Conservation (phyloP, 257 asterid genomes). For the Primulina huaijiensis region DNA sequence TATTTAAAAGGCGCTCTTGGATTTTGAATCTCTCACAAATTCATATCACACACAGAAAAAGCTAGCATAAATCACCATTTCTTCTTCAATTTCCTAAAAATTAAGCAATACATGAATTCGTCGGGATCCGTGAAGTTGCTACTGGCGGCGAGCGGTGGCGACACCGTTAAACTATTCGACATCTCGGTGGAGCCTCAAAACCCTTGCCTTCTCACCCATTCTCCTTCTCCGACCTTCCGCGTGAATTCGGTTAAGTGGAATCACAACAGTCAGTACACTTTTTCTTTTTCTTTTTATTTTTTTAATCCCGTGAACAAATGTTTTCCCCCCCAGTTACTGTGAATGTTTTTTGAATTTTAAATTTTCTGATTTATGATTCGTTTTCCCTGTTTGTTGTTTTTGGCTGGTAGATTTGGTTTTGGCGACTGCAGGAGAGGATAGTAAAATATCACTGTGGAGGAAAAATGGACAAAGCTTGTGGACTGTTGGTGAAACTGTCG, state of each 20-base stretch:
- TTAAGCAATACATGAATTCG: constrained; percentile 43
- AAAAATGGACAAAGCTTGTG: constrained; percentile 80
- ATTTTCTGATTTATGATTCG: constrained; percentile 11
- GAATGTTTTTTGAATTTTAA: background rate
- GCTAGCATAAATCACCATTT: constrained; percentile 5
- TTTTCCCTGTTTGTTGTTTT: background rate
- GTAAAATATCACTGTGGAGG: constrained; percentile 75
- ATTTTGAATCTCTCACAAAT: background rate
- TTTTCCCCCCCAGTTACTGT: constrained; percentile 1
- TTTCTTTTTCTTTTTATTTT: background rate
- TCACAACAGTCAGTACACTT: constrained; percentile 70
- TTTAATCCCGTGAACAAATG: background rate
- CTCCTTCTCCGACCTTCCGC: constrained; percentile 72
- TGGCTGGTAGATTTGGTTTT: constrained; percentile 74
- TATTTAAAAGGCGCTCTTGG: background rate
- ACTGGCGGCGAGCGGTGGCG: constrained; percentile 84
- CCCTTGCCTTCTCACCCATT: constrained; percentile 74
- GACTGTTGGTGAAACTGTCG: constrained; percentile 69
- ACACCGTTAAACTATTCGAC: constrained; percentile 90
- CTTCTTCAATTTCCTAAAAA: constrained; percentile 5
- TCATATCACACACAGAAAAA: background rate
- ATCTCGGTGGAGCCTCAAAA: constrained; percentile 73
- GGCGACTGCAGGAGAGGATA: constrained; percentile 92
- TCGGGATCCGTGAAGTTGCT: constrained; percentile 56
- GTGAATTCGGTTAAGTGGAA: constrained; percentile 93